Conservation (phyloP, 371 early-diverging fungal species). For the Choanephora cucurbitarum region DNA sequence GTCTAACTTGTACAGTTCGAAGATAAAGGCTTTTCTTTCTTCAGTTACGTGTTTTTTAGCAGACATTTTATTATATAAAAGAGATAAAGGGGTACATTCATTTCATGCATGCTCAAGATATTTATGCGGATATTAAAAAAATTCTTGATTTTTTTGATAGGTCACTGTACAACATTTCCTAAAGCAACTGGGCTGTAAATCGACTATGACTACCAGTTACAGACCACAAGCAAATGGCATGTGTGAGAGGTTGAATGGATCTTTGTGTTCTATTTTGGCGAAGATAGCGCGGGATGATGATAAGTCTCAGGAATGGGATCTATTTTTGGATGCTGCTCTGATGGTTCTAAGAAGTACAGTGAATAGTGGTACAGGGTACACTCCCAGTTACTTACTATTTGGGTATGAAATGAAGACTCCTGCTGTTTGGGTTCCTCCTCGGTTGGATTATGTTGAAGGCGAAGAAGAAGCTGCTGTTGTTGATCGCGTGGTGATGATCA, state of each 20-base stretch:
- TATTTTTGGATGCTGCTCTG: conserved; percentile 11
- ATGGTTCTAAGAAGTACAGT: conserved; percentile 17
- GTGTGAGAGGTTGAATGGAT: conserved; percentile 37
- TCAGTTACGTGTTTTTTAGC: no score
- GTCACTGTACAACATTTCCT: no score
- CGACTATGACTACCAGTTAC: conserved; percentile 26
- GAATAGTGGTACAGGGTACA: conserved; percentile 14
- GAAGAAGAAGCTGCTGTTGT: conserved; percentile 9
- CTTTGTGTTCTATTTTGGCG: conserved; percentile 1
- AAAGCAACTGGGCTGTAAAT: conserved; percentile 16
- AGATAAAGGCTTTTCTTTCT: no score
- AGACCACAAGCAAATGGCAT: conserved; percentile 36
- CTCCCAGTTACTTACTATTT: conserved; percentile 20
- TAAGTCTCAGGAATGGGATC: conserved; percentile 7
- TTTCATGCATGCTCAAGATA: no score
- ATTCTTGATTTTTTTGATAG: no score
- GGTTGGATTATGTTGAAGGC: conserved; percentile 18
- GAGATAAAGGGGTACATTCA: no score
- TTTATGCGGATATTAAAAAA: no score
- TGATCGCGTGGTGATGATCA: background rate
- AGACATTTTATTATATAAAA: no score
- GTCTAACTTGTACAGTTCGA: no score
- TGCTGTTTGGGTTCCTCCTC: conserved; percentile 20
- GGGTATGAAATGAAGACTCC: conserved; percentile 25
- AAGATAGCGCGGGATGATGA: conserved; percentile 10